phyloP scores from a whole-genome alignment of 2,329 filamentous ascomycete species.

The Cladosporium sp. region DNA sequence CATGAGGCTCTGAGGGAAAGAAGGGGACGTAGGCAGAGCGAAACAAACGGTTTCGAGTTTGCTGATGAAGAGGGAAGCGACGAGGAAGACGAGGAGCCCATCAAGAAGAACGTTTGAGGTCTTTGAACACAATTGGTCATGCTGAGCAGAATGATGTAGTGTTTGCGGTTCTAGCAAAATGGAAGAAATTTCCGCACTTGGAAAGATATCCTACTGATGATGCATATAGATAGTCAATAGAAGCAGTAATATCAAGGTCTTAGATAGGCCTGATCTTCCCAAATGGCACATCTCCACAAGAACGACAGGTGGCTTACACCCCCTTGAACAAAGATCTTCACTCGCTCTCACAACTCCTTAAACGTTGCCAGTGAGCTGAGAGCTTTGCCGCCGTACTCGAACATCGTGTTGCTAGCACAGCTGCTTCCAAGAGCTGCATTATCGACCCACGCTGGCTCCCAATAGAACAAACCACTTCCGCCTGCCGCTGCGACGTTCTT shows the following conservation, averaged over 20 bases:
- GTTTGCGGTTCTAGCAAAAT: background rate
- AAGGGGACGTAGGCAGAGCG: conserved; percentile 59
- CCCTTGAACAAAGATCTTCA: too few relatives aligned
- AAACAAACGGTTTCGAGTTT: conserved; percentile 26
- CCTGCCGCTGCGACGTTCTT: conserved; percentile 24
- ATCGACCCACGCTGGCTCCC: conserved; percentile 31
- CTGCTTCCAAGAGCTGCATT: conserved; percentile 27
- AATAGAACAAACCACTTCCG: conserved; percentile 30
- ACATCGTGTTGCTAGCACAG: conserved; percentile 28
- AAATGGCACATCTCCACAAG: too few relatives aligned
- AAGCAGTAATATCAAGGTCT: background rate
- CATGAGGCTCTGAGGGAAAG: conserved; percentile 73
- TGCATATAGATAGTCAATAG: background rate
- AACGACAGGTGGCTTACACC: too few relatives aligned
- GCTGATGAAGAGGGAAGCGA: conserved; percentile 19
- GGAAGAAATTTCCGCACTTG: background rate
- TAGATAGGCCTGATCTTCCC: too few relatives aligned
- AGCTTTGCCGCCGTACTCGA: conserved; percentile 28
- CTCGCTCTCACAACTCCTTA: conserved; percentile 13
- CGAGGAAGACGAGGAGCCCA: conserved; percentile 17
- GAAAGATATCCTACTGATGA: background rate
- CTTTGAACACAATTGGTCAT: too few relatives aligned
- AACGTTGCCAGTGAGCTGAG: conserved; percentile 19
- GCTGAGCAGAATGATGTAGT: background rate
- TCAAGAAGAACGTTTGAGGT: conserved; percentile 4